A percentile compares a stretch with the other conserved stretches of the same genome.
Conservation (phyloP, 2,329 filamentous ascomycete genomes). For the Fusarium piperis region DNA sequence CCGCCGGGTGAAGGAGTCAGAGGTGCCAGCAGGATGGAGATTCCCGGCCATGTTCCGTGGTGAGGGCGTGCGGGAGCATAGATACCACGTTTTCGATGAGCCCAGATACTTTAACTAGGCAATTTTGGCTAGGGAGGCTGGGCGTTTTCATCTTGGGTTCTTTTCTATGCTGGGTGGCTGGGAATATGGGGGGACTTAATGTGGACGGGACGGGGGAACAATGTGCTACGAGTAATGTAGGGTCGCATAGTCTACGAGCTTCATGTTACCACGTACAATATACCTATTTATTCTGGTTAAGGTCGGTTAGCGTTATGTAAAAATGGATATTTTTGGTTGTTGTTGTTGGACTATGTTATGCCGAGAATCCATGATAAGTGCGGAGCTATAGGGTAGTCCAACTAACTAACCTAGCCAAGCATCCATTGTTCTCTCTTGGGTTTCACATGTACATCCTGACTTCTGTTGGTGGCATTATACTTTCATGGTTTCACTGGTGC, state of each 20-base stretch:
- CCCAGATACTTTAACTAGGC: slow-evolving; percentile 72
- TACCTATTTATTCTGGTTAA: slow-evolving; percentile 1
- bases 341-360: neutral
- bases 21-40: slow-evolving; percentile 79
- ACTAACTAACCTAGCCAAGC: neutral
- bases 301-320: neutral
- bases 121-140: neutral
- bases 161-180: neutral
- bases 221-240: slow-evolving; percentile 32
- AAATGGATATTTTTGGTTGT: neutral
- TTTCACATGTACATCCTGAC: neutral
- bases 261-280: slow-evolving; percentile 25
- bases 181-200: slow-evolving; percentile 18
- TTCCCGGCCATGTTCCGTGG: slow-evolving; percentile 90
- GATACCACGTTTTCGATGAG: slow-evolving; percentile 95
- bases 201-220: neutral
- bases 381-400: neutral
- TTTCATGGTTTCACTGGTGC: neutral
- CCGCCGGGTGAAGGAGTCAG: slow-evolving; percentile 70
- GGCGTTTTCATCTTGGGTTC: slow-evolving; percentile 9
- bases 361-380: neutral
- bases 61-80: slow-evolving; percentile 85
- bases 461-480: slow-evolving; percentile 3
- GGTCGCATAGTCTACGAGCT: slow-evolving; percentile 23
- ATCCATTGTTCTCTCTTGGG: neutral